These are phyloP conservation scores for Avena sativa DNA, from an alignment of 176 grass and related monocot species.

Conservation along the genomic window DNA sequence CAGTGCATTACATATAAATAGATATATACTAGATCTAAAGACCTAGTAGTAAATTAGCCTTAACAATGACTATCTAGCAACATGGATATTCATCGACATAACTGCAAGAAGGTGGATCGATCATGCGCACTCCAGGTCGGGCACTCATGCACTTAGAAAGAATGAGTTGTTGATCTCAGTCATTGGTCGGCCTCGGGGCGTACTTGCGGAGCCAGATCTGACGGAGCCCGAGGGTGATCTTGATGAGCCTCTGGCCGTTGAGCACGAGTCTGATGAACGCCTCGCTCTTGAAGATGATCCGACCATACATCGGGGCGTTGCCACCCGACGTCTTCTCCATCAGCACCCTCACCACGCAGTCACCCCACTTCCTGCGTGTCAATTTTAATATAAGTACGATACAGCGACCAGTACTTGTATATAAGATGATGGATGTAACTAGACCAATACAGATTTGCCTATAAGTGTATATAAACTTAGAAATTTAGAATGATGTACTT, in stretches of 20 bases:
- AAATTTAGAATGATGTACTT: neutral
- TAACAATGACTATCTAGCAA: too few species aligned
- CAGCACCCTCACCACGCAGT: too few species aligned
- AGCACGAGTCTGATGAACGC: conserved; percentile 42
- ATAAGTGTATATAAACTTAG: neutral
- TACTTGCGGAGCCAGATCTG: conserved; percentile 57
- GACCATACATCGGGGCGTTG: conserved; percentile 34
- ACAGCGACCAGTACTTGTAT: neutral
- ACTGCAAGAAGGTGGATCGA: too few species aligned
- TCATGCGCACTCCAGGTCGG: too few species aligned
- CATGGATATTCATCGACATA: too few species aligned
- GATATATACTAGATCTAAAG: too few species aligned
- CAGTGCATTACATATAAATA: too few species aligned
- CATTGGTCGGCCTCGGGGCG: neutral
- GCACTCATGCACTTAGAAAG: too few species aligned
- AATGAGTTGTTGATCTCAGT: too few species aligned
- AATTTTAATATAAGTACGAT: neutral
- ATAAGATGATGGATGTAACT: too few species aligned
- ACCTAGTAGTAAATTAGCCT: too few species aligned
- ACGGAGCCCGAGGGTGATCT: conserved; percentile 23
- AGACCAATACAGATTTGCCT: neutral
- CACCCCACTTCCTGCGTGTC: neutral
- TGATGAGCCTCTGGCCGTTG: neutral
- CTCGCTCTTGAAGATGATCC: conserved; percentile 49
- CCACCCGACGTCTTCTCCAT: neutral